Base-by-base conservation (phyloP, 2,329 filamentous ascomycete genomes). In the Alternaria tenuissima region DNA sequence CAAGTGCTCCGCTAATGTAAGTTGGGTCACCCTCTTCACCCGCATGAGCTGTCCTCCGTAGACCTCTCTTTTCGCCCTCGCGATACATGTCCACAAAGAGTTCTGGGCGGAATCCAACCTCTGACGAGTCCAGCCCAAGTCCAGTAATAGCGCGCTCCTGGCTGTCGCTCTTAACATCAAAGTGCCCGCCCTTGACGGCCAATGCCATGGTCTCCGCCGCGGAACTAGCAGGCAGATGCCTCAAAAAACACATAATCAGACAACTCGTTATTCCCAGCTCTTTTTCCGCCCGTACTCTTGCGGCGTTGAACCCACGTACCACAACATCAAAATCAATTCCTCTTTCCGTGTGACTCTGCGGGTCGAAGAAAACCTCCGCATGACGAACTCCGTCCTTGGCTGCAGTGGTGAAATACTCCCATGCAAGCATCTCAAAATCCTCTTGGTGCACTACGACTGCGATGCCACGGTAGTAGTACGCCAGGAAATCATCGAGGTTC, bases 321-420 rank as follows among this genome's bases (percentile, higher is more conserved):
- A 93, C 84, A 2, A 86, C 89, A 16, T 84, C 80, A 72, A 91
- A 89, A 7, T 82, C 66, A 4, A 94, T 79, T 5, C 88, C 88
- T 18, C 90, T 85, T 12, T 79, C 80, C 5, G 87, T 85, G 76
- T 94, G 91, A 1, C 89, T 90, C 77, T 94, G 91, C 2, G 91
- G 91, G 75, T 94, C 91, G 79, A 94, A 93, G 80, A 93, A 94
- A 65, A 93, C 84, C 76, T 94, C 91, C 14, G 89, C 89, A 72
- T 94, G 91, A 49, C 86, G 83, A 2, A 93, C 88, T 38, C 87
- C 87, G 63, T 92, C 87, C 2, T 79, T 79, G 32, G 87, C 83
- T 3, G 89, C 91, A 59, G 84, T 86, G 32, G 82, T 72, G 75
- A 93, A 90, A 79, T 94, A 94, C 63, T 86, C 85, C 81, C 87